Base-by-base conservation (phyloP, 495 filamentous ascomycete genomes). In the Xylaria venustula region DNA sequence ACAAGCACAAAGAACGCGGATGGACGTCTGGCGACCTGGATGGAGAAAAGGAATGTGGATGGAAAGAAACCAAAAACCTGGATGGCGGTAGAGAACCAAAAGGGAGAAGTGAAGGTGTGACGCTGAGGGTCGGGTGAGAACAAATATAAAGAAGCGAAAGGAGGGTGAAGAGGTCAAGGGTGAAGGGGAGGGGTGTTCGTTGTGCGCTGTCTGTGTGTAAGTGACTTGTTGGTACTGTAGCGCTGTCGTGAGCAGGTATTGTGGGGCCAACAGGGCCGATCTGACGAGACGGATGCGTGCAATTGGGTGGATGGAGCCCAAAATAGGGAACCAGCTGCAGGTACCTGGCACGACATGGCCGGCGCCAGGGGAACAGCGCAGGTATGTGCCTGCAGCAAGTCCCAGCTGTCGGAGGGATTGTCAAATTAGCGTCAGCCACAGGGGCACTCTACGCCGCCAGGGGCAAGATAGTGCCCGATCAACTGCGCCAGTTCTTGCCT, bases 21-120 rank as follows among this genome's bases (percentile, higher is more conserved):
- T 26, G n/a, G 46, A 48, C 32, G 67, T 66, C 73, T 79, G 68
- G 77, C 75, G 67, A 75, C 74, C 73, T 34, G 58, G 37, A 54
- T 34, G 58, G 37, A 54, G 58, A 50, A 58, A n/a, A 61, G 62
- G 66, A 70, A 67, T 54, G 54, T 64, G 68, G 61, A 61, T 55
- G 44, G 59, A n/a, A 48, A 62, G 42, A 62, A 28, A 49, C 23
- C 15, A 42, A 51, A n/a, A 15, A 49, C 26, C 23, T 41, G 56
- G 32, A 50, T 50, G 25, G 34, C 45, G 46, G 56, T 58, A 36
- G 34, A 22, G 37, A 51, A 32, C 17, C 22, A 26, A 59, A 51
- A 42, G 28, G 54, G 34, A 34, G 61, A 66, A 71, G 62, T 58
- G 58, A 71, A 65, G 50, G 64, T 60, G 53, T 48, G 62, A 60